Evolutionary conservation across 805 yeast species (phyloP), one percentile per base, ranked within the genome.

Genomic region (Gaillardinia entomophila): DNA sequence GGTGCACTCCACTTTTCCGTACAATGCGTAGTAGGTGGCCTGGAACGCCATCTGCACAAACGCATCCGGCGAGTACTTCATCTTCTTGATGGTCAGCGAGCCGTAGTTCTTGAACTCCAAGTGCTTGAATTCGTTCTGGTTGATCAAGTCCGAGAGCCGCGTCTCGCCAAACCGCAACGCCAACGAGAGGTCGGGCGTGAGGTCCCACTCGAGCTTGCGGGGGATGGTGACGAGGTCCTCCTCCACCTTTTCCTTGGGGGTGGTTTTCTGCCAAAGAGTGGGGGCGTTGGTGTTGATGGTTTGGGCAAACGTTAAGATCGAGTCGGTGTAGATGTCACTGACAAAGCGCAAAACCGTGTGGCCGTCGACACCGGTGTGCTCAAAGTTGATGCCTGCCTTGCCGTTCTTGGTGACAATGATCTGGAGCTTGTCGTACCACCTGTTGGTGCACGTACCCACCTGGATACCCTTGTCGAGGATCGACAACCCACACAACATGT

Each of bases 371-470:
- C 96, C 96, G 0, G 97, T 83, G 51, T 88, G 92, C 51, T 88
- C 97, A 53, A 88, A 88, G 56, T 89, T 88, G 43, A 88, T 79
- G 18, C 97, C 97, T 2, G 92, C 96, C 57, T 84, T 83, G 16
- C 94, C 95, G 56, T 88, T 86, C 53, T 79, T 77, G 4, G 96
- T 86, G 34, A 88, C 76, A 33, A 88, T 88, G 43, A 88, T 71
- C 57, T 88, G 96, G 42, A 88, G 61, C 60, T 88, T 88, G 60
- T 88, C 97, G 54, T 87, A 88, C 96, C 96, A 88, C 54, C 97
- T 68, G 58, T 88, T 88, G 22, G 95, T 82, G 60, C 96, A 87
- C 4, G 96, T 86, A 37, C 97, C 97, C 22, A 82, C 81, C 61
- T 88, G 97, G 31, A 87, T 79, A 46, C 96, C 96, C 45, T 83